These are phyloP conservation scores for Solioccasus polychromus DNA, from an alignment of 768 basidiomycete species.

Conservation along the genomic window DNA sequence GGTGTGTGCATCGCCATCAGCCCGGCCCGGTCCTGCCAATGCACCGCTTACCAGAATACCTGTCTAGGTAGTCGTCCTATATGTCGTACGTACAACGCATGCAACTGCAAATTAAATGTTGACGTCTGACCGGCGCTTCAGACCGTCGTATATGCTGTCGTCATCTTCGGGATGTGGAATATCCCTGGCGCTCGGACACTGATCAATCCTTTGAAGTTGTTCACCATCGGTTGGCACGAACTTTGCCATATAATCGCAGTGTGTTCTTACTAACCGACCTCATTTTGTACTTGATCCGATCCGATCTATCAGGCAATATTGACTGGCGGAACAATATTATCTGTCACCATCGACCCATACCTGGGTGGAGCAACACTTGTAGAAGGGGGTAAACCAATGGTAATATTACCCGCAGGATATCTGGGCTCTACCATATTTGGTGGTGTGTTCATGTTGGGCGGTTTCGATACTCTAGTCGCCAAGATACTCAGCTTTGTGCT, in stretches of 20 bases:
- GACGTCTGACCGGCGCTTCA: slow-evolving; percentile 28
- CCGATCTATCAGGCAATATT: slow-evolving; percentile 57
- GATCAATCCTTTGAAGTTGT: slow-evolving; percentile 82
- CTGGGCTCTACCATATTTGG: slow-evolving; percentile 80
- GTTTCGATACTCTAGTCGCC: slow-evolving; percentile 86
- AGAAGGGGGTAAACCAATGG: slow-evolving; percentile 68
- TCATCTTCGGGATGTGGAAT: slow-evolving; percentile 87
- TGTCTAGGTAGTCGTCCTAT: slow-evolving; percentile 66
- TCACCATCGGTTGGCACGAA: slow-evolving; percentile 89
- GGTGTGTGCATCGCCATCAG: slow-evolving; percentile 39
- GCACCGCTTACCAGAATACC: slow-evolving; percentile 20
- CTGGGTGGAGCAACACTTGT: slow-evolving; percentile 63
- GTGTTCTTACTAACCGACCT: slow-evolving; percentile 27
- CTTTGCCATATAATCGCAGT: slow-evolving; percentile 80
- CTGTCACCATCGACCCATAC: slow-evolving; percentile 82
- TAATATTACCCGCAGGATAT: slow-evolving; percentile 79
- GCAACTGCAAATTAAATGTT: slow-evolving; percentile 9
- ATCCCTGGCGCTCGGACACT: slow-evolving; percentile 75
- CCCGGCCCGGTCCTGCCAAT: slow-evolving; percentile 17
- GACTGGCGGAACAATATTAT: slow-evolving; percentile 73
- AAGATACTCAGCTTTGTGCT: slow-evolving; percentile 92
- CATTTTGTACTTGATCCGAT: slow-evolving; percentile 5
- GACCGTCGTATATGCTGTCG: slow-evolving; percentile 83
- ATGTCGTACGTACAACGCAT: slow-evolving; percentile 58
- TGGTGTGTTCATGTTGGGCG: slow-evolving; percentile 77